Evolutionary conservation across 2,329 filamentous ascomycete genomes (phyloP).

Genomic region (Talaromyces sp.): DNA sequence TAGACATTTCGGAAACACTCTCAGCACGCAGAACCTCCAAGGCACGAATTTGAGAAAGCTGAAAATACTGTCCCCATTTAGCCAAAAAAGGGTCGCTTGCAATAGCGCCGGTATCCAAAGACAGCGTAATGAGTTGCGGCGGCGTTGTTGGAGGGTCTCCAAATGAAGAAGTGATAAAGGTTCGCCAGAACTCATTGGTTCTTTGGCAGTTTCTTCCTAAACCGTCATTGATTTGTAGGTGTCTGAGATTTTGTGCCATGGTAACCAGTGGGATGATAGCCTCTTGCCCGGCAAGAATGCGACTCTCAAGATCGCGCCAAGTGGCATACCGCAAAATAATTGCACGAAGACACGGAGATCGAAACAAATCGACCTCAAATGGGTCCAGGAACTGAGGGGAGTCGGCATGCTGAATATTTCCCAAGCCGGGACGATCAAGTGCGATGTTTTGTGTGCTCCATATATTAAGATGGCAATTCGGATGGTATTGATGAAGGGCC

Average conservation of each 20-base stretch:
- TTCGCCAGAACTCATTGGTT: background rate
- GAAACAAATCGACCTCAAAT: background rate
- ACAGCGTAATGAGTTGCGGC: background rate
- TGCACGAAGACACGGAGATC: background rate
- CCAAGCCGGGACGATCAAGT: background rate
- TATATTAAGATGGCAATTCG: background rate
- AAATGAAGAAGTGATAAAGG: constrained; percentile 2
- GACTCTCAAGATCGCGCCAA: background rate
- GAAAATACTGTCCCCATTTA: background rate
- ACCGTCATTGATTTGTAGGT: background rate
- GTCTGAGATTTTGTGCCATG: background rate
- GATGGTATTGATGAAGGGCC: no score
- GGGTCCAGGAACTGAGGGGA: background rate
- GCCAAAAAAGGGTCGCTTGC: background rate
- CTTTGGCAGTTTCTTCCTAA: background rate
- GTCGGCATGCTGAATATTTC: background rate
- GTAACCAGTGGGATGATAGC: background rate
- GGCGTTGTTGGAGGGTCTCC: background rate
- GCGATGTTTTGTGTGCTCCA: background rate
- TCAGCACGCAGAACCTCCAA: background rate
- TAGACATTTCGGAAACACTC: background rate
- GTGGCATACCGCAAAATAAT: background rate
- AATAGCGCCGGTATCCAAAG: background rate
- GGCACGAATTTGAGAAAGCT: constrained; percentile 1
- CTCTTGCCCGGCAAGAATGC: background rate